Evolutionary conservation across 306 rosid species (phyloP).

Genomic region (Quercus dentata): DNA sequence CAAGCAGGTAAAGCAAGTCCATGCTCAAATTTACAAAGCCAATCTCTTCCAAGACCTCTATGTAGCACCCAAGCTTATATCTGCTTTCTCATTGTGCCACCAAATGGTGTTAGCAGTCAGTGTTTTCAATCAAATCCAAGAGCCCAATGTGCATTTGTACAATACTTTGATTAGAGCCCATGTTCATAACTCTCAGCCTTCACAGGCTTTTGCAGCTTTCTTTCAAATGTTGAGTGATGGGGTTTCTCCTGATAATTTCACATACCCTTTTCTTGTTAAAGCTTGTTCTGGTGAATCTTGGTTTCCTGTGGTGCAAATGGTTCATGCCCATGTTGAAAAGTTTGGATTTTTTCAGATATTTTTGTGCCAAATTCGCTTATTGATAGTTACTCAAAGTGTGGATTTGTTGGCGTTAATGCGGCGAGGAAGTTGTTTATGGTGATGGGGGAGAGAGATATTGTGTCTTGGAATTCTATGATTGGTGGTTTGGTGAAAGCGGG

Average conservation of each 20-base stretch:
- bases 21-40: conserved; percentile 68
- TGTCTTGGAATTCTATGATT: conserved; percentile 73
- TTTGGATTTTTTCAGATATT: conserved; percentile 52
- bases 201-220: conserved; percentile 42
- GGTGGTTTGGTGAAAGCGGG: conserved; percentile 55
- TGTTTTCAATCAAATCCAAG: conserved; percentile 58
- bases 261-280: conserved; percentile 56
- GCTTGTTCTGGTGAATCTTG: conserved; percentile 36
- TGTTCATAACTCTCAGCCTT: conserved; percentile 46
- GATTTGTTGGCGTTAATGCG: conserved; percentile 38
- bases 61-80: conserved; percentile 62
- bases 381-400: conserved; percentile 59
- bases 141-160: conserved; percentile 60
- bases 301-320: conserved; percentile 49
- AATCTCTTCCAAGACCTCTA: conserved; percentile 58
- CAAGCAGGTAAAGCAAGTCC: conserved; percentile 51
- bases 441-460: conserved; percentile 55
- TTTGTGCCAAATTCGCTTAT: conserved; percentile 71
- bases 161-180: conserved; percentile 74
- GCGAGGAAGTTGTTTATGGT: conserved; percentile 50
- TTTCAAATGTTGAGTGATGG: conserved; percentile 46
- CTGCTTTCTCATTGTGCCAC: conserved; percentile 70
- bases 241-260: conserved; percentile 56
- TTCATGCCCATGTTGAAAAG: conserved; percentile 63
- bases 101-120: conserved; percentile 54